Base-by-base conservation (phyloP, 2,329 filamentous ascomycete species). In the Penicillium sp. region DNA sequence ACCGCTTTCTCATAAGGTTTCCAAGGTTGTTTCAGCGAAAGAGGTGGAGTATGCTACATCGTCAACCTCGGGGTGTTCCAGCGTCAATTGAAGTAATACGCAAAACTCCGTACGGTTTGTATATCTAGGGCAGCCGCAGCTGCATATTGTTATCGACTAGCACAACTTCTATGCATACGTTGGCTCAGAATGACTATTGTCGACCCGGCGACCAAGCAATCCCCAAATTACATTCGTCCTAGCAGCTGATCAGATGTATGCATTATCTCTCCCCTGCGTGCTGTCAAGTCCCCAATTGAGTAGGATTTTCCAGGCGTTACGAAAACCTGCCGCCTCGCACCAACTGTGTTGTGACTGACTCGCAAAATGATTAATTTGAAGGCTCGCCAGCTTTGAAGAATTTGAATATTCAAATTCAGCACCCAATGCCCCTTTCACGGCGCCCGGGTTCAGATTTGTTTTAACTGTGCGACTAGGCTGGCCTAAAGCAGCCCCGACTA, bases 381-480 rank as follows among this genome's bases (percentile, higher is more conserved):
- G 24, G 24, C 24, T 84, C n/a, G 61, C 81, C 36, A 83, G 80
- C 29, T 72, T 72, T 32, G 69, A 68, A n/a, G 72, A 79, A 45
- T 76, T 76, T 27, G 71, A 72, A 3, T 64, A 74, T 1, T 79
- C 81, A 5, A 75, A 77, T 45, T 59, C 84, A 29, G 77, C 85
- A 27, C 31, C 11, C 31, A 34, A 34, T 10, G 31, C 13, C 13
- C 24, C 31, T 34, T 34, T 14, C 31, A 86, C 21, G 80, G 86
- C 14, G 82, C 84, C 43, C 86, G 85, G 69, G 86, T 88, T 2
- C 81, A 84, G 13, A 83, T 88, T 58, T 88, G 88, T 70, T 81
- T 86, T 27, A 27, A 6, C 4, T 63, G 77, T 88, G 44, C 83
- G 87, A 38, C 84, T 84, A 21, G 84, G 84, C 53, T 70, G 80